Conservation (phyloP, 352 stramenopile species). For the Blastocystis sp. region DNA sequence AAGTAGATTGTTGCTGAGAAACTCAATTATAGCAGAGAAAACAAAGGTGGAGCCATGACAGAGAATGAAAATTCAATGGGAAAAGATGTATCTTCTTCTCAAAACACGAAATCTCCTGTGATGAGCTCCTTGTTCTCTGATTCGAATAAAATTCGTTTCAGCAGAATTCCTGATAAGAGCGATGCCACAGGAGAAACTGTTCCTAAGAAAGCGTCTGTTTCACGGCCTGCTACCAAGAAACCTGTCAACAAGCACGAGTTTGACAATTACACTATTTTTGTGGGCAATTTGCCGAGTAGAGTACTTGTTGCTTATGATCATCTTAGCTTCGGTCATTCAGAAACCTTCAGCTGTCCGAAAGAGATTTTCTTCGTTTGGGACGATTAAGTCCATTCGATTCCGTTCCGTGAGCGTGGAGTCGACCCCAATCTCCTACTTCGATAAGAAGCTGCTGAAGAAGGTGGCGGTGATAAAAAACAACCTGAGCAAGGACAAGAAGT, state of each 20-base stretch:
- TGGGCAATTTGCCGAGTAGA: conserved; percentile 34
- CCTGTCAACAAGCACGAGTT: not conserved
- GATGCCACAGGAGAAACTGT: not conserved
- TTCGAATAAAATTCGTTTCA: not conserved
- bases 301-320: not conserved
- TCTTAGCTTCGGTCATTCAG: not conserved
- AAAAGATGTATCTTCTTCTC: not conserved
- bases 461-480: conserved; percentile 54
- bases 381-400: not conserved
- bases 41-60: too few species aligned
- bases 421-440: not conserved
- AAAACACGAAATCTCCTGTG: not conserved
- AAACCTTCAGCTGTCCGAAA: not conserved
- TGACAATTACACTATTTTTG: conserved; percentile 11
- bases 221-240: not conserved
- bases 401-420: conserved; percentile 16
- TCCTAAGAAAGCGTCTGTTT: not conserved
- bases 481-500: conserved; percentile 56
- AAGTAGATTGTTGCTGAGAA: too few species aligned
- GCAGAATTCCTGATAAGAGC: not conserved
- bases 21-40: too few species aligned
- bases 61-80: too few species aligned
- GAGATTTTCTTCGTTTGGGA: conserved; percentile 47
- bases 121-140: not conserved
- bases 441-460: conserved; percentile 58